Conservation (phyloP, 2,329 filamentous ascomycete genomes). For the Mycogone perniciosa region DNA sequence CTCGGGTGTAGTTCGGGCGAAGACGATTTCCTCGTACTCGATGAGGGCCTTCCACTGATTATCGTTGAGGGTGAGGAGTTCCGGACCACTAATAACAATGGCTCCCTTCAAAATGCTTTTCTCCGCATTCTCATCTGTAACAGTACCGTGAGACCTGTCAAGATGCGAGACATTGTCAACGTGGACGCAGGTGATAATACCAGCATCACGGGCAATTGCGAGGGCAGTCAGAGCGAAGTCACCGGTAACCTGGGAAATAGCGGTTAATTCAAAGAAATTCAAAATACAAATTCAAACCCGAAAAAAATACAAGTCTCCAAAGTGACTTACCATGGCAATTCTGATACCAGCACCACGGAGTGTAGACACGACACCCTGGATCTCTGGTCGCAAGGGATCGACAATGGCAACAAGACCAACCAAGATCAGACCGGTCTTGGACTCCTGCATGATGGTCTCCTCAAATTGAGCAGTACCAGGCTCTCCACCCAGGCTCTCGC, state of each 20-base stretch:
- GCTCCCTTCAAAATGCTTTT: slow-evolving; percentile 30
- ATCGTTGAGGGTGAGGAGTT: slow-evolving; percentile 59
- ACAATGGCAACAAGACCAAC: slow-evolving; percentile 72
- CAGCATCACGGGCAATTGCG: slow-evolving; percentile 65
- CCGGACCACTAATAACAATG: slow-evolving; percentile 58
- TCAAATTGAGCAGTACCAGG: slow-evolving; percentile 43
- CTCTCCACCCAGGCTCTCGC: slow-evolving; percentile 30
- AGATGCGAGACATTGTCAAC: slow-evolving; percentile 52
- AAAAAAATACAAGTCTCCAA: neutral
- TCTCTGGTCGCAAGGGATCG: slow-evolving; percentile 70
- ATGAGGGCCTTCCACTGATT: slow-evolving; percentile 62
- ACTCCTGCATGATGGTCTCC: slow-evolving; percentile 48
- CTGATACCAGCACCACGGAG: slow-evolving; percentile 64
- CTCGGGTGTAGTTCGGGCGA: slow-evolving; percentile 69
- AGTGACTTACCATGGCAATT: slow-evolving; percentile 61
- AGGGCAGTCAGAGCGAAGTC: slow-evolving; percentile 70
- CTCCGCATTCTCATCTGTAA: slow-evolving; percentile 17
- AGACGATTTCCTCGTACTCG: slow-evolving; percentile 63
- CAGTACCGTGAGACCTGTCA: slow-evolving; percentile 22
- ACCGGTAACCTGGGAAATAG: slow-evolving; percentile 52
- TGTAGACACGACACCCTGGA: slow-evolving; percentile 58
- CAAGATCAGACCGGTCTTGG: slow-evolving; percentile 55
- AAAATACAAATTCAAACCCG: neutral
- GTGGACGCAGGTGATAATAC: slow-evolving; percentile 55
- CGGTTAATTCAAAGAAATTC: neutral